Base-by-base conservation (phyloP, 2,329 filamentous ascomycete species). In the Metarhizium anisopliae region DNA sequence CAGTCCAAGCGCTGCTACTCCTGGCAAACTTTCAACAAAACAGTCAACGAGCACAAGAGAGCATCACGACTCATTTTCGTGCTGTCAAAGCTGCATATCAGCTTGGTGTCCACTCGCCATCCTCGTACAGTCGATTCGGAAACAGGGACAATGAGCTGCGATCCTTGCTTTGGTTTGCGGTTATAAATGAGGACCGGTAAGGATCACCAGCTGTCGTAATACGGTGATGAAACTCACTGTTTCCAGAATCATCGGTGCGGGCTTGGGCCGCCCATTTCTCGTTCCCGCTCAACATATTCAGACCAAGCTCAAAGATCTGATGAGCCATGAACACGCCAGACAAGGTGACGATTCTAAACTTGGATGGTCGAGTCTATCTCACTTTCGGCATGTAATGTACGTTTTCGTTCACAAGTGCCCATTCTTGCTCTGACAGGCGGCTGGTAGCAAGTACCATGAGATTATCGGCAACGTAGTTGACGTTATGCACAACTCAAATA, bases 1-100 rank as follows among this genome's bases (percentile, higher is more conserved):
- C 54, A 65, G 68, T 71, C 6, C 68, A 70, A 56, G 59, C 65
- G 1, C 53, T 71, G 20, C 60, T 71, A 5, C 62, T 71, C 1
- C 58, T 70, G 2, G 60, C 63, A 2, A 67, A 60, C 40, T 71
- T 66, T 42, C 66, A 70, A 36, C 68, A 71, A 50, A 70, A 69
- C 40, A 69, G 60, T n/a, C 67, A 69, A 50, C 60, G 67, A 2
- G 66, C 68, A 7, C 66, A 67, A 54, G 65, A 67, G 30, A 70
- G 67, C 51, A 63, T 65, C 56, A 62, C 67, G 3, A 64, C 63
- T 1, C 67, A 70, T 50, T 63, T 65, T 1, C 58, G 69, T 2
- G 62, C 63, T 1, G 68, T 71, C 43, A 67, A 68, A 35, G 60
- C 66, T 0, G 59, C 67, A 0, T 70, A 68, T 50, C 68, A 70